phyloP scores from a whole-genome alignment of 371 early-diverging fungal species.

The Actinomucor elegans region DNA sequence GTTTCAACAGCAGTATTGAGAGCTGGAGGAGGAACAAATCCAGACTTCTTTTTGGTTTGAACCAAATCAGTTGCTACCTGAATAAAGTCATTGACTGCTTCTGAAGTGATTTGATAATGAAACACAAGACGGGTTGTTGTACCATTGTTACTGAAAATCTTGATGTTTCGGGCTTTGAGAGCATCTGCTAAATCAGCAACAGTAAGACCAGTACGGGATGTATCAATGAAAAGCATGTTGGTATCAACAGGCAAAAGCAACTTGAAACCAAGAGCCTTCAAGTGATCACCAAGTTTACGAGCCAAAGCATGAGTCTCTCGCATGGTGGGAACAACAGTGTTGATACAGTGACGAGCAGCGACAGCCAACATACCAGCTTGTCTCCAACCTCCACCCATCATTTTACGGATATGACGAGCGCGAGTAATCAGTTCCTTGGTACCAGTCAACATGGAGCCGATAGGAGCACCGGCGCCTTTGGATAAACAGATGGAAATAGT shows the following conservation, averaged over 20 bases:
- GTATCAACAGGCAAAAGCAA: slow-evolving; percentile 74
- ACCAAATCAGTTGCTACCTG: slow-evolving; percentile 20
- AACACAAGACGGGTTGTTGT: slow-evolving; percentile 66
- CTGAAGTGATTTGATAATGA: slow-evolving; percentile 70
- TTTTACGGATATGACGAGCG: slow-evolving; percentile 83
- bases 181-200: slow-evolving; percentile 50
- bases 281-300: slow-evolving; percentile 53
- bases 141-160: slow-evolving; percentile 49
- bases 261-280: slow-evolving; percentile 59
- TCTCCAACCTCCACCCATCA: slow-evolving; percentile 94
- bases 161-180: slow-evolving; percentile 51
- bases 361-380: slow-evolving; percentile 83
- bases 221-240: slow-evolving; percentile 84
- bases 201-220: slow-evolving; percentile 41
- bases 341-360: slow-evolving; percentile 71
- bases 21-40: slow-evolving; percentile 13
- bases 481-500: slow-evolving; percentile 87
- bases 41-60: slow-evolving; percentile 19
- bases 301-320: slow-evolving; percentile 69
- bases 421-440: slow-evolving; percentile 58
- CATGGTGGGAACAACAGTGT: slow-evolving; percentile 65
- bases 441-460: slow-evolving; percentile 84
- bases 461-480: slow-evolving; percentile 88
- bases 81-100: slow-evolving; percentile 58
- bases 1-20: slow-evolving; percentile 2